Base-by-base conservation (phyloP, 768 basidiomycete species). In the Psilocybe tampanensis region DNA sequence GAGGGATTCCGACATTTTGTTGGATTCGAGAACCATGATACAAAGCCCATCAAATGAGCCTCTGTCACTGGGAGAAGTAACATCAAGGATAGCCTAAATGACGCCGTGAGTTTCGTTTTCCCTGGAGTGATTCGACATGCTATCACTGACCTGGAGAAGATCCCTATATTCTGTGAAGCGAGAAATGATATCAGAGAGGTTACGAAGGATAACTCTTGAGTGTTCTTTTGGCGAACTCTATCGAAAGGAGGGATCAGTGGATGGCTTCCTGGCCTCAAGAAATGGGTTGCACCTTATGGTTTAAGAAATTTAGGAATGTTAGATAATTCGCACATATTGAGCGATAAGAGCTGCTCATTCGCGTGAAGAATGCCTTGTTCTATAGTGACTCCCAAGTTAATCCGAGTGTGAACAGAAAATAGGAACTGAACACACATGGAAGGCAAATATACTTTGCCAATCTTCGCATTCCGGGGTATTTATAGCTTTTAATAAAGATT, bases 261-360 rank as follows among this genome's bases (percentile, higher is more conserved):
- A 5, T 2, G 36, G 24, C 19, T 29, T n/a, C 21, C 26, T 8
- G 42, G 13, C n/a, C 17, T 7, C 32, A 32, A 21, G 18, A 53
- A 47, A 26, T 22, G 17, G 33, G n/a, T 23, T 42, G 22, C 33
- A 39, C 34, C 59, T 21, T 60, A 69, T 71, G 48, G 26, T 70
- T 66, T 29, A 76, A 47, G 54, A 70, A 68, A 18, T 66, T 60
- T 34, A 60, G 56, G 17, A 76, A 60, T 9, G 61, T 61, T 12
- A 73, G 54, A 55, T 71, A 74, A 54, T 72, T 72, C 11, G 70
- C 68, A 54, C 73, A 74, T 26, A 74, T 63, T 0, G 72, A 69
- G n/a, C 72, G 70, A 49, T 78, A 78, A 6, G 74, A 70, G 18
- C 64, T 64, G 2, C 70, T 66, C 18, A 73, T 68, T 17, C 66